Evolutionary conservation across 352 stramenopile genomes (phyloP), one percentile per base, ranked within the genome.

Genomic region (Pythium grandisporangium): DNA sequence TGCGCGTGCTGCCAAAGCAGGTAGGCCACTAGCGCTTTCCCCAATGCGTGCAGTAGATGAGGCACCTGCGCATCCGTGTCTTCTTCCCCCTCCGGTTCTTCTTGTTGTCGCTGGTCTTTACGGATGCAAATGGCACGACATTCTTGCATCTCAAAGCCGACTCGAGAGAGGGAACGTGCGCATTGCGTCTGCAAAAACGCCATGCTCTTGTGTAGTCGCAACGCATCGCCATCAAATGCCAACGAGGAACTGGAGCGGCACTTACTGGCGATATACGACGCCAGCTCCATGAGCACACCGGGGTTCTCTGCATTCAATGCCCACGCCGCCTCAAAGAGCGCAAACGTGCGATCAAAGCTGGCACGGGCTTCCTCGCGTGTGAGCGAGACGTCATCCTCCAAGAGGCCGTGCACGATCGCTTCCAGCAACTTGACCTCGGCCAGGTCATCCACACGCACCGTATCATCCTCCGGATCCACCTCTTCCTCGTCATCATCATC

Each of bases 231-330:
- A n/a, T n/a, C n/a, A n/a, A n/a, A n/a, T n/a, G n/a, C n/a, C n/a
- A n/a, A n/a, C n/a, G n/a, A n/a, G n/a, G n/a, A n/a, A n/a, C n/a
- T n/a, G 20, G 51, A 22, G n/a, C 30, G 30, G 20, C 65, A 68
- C 30, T 71, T 72, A 12, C 58, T 56, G 21, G 66, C 57, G 0
- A 87, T 42, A 51, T 84, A 91, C 34, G 69, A 75, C 12, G 74
- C 78, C 46, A 82, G 63, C 51, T 92, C 78, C 61, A 85, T 82
- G 14, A 92, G 41, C 12, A 66, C 70, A 23, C 83, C 74, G 5
- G 67, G 59, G 37, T 70, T 89, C 4, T 63, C 64, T n/a, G 51
- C 35, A 38, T 69, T 68, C 17, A 92, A 44, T 26, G 50, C 62
- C 26, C 74, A 65, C 7, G 74, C 68, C 8, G 67, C 45, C 36